Conservation (phyloP, 177 flowering plant species). For the Tripterygium wilfordii region DNA sequence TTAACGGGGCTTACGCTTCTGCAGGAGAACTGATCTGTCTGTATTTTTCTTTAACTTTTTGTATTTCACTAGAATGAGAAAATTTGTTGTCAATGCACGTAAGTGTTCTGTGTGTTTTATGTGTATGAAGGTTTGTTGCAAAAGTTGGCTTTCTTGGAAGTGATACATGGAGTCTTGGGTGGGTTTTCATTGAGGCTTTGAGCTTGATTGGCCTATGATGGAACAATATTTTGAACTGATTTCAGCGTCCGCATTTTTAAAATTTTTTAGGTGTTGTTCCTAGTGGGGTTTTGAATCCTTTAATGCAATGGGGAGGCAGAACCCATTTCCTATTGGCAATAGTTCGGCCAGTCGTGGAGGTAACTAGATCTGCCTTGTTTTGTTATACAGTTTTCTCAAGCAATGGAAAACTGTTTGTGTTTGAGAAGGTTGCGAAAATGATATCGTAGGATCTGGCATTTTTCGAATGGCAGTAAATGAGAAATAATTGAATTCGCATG, state of each 20-base stretch:
- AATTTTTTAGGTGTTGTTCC: slow-evolving; percentile 64
- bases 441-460: too few relatives aligned
- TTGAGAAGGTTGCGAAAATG: too few relatives aligned
- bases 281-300: slow-evolving; percentile 62
- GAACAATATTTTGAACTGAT: not conserved
- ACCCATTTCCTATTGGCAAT: slow-evolving; percentile 70
- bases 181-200: slow-evolving; percentile 2
- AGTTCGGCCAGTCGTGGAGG: slow-evolving; percentile 59
- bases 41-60: slow-evolving; percentile 1
- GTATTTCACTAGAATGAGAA: not conserved
- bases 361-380: slow-evolving; percentile 5
- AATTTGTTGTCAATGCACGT: not conserved
- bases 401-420: not conserved
- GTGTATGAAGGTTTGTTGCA: slow-evolving; percentile 70
- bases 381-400: not conserved
- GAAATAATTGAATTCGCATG: too few relatives aligned
- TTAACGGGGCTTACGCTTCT: slow-evolving; percentile 51
- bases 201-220: not conserved
- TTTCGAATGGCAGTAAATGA: too few relatives aligned
- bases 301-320: slow-evolving; percentile 97
- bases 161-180: slow-evolving; percentile 86
- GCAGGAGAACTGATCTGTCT: slow-evolving; percentile 65
- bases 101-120: not conserved
- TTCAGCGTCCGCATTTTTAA: not conserved
- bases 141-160: slow-evolving; percentile 65